Evolutionary conservation across 2,329 filamentous ascomycete species (phyloP).

Genomic region (Fusarium sp.): DNA sequence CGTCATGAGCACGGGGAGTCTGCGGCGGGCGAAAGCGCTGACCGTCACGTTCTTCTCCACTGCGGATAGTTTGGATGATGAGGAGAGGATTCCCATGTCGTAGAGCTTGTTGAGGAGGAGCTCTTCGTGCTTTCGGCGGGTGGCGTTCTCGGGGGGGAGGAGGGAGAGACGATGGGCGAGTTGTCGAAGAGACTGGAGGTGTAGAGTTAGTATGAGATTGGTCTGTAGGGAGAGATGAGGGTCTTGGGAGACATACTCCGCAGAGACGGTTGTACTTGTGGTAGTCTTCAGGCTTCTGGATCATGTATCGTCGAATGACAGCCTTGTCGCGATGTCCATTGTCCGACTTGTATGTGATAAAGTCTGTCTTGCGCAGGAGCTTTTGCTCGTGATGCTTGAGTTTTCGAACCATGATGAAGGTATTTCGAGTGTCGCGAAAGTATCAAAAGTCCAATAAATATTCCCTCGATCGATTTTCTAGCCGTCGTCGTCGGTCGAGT

Average conservation of each 20-base stretch:
- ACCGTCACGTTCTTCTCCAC: slow-evolving; percentile 93
- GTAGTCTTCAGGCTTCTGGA: slow-evolving; percentile 91
- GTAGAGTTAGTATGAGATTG: slow-evolving; percentile 30
- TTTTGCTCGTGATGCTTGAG: slow-evolving; percentile 98
- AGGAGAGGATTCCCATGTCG: slow-evolving; percentile 87
- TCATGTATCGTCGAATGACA: slow-evolving; percentile 87
- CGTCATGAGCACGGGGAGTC: slow-evolving; percentile 92
- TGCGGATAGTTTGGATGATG: slow-evolving; percentile 80
- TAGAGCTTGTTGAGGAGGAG: slow-evolving; percentile 91
- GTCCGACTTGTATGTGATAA: slow-evolving; percentile 93
- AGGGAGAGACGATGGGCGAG: slow-evolving; percentile 89
- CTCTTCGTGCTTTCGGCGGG: slow-evolving; percentile 86
- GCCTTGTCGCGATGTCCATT: slow-evolving; percentile 84
- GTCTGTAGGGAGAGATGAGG: slow-evolving; percentile 18
- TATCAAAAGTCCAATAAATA: not conserved
- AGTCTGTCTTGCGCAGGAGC: slow-evolving; percentile 92
- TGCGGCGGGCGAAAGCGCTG: slow-evolving; percentile 84
- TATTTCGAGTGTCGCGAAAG: not conserved
- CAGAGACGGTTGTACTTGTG: slow-evolving; percentile 74
- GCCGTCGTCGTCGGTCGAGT: slow-evolving; percentile 1
- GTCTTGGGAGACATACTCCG: slow-evolving; percentile 63
- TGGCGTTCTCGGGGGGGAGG: slow-evolving; percentile 81
- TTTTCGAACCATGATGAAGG: slow-evolving; percentile 84
- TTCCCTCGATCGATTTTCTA: not conserved
- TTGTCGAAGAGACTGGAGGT: slow-evolving; percentile 78